A percentile compares a stretch with the other conserved stretches of the same genome.
phyloP scores from a whole-genome alignment of 1,284 basidiomycete genomes.

The Volvariella volvacea region DNA sequence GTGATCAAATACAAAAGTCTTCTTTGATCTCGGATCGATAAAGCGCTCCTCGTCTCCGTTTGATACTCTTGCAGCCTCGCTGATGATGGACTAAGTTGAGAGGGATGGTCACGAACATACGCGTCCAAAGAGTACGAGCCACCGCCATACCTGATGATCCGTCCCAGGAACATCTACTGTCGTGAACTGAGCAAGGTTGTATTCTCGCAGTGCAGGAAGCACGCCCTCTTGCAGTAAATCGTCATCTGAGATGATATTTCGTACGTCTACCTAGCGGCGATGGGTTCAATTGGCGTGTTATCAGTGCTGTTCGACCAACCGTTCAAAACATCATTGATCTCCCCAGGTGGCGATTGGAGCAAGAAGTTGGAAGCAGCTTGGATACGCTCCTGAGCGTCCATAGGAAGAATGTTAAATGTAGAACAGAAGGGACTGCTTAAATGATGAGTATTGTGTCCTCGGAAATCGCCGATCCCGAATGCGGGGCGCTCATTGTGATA shows the following conservation, averaged over 20 bases:
- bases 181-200: constrained; percentile 83
- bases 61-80: constrained; percentile 53
- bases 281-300: constrained; percentile 6
- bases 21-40: constrained; percentile 73
- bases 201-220: constrained; percentile 69
- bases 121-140: constrained; percentile 2
- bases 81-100: constrained; percentile 64
- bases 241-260: constrained; percentile 83
- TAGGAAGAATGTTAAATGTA: constrained; percentile 16
- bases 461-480: constrained; percentile 5
- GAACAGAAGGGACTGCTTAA: neutral
- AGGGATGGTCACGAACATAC: constrained; percentile 14
- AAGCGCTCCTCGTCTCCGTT: constrained; percentile 57
- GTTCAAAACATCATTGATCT: constrained; percentile 93
- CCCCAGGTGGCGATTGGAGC: constrained; percentile 86
- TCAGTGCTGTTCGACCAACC: constrained; percentile 36
- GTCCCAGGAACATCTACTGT: constrained; percentile 75
- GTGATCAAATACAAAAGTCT: constrained; percentile 79
- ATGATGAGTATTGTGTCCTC: neutral
- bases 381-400: constrained; percentile 59
- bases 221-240: constrained; percentile 72
- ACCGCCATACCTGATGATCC: constrained; percentile 54
- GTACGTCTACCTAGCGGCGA: constrained; percentile 59
- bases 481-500: no score
- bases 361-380: constrained; percentile 73